Evolutionary conservation across 352 stramenopile species (phyloP).

Genomic region (Peronospora farinosa): DNA sequence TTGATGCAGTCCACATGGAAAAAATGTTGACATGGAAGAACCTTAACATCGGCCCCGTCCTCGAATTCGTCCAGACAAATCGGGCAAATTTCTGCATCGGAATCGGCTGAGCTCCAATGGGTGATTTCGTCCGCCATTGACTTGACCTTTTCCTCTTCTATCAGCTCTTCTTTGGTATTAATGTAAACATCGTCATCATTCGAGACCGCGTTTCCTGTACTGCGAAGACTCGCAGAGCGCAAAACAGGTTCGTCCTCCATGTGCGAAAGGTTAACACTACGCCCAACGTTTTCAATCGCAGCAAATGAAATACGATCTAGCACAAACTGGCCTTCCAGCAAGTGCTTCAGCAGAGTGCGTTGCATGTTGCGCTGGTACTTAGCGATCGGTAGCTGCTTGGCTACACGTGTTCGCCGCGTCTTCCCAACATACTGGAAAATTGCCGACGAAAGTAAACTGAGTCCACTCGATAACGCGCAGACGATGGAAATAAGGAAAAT

Average conservation of each 20-base stretch:
- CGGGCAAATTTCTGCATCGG: slow-evolving; percentile 45
- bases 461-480: slow-evolving; percentile 67
- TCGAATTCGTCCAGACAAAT: slow-evolving; percentile 79
- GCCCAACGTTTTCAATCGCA: slow-evolving; percentile 27
- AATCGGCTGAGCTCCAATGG: slow-evolving; percentile 19
- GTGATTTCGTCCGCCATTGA: slow-evolving; percentile 7
- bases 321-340: slow-evolving; percentile 41
- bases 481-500: slow-evolving; percentile 74
- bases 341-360: slow-evolving; percentile 35
- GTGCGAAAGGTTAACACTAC: not conserved
- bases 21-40: slow-evolving; percentile 81
- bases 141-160: slow-evolving; percentile 5
- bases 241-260: slow-evolving; percentile 4
- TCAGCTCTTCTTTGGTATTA: slow-evolving; percentile 7
- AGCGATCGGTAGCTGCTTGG: slow-evolving; percentile 50
- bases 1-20: slow-evolving; percentile 85
- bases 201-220: slow-evolving; percentile 1
- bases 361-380: slow-evolving; percentile 53
- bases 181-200: slow-evolving; percentile 13
- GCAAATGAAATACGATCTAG: slow-evolving; percentile 42
- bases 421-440: slow-evolving; percentile 62
- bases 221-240: not conserved
- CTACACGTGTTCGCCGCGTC: slow-evolving; percentile 43
- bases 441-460: slow-evolving; percentile 60
- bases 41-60: slow-evolving; percentile 50